Evolutionary conservation across 1,139 yeast genomes (phyloP).

Genomic region (Magnusiomyces suaveolens): DNA sequence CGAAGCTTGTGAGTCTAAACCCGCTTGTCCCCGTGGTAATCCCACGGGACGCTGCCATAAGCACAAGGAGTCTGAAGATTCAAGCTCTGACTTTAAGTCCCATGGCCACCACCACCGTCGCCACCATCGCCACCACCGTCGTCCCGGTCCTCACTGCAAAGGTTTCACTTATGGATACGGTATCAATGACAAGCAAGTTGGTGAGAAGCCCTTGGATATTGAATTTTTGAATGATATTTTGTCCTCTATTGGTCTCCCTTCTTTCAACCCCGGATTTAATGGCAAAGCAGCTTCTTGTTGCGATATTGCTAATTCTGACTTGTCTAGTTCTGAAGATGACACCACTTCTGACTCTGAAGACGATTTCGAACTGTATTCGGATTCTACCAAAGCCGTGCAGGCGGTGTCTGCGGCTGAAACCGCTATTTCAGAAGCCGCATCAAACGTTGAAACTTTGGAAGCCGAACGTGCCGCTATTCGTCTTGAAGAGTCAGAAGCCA

Average conservation of each 20-base stretch:
- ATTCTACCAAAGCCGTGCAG: background rate
- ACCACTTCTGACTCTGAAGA: background rate
- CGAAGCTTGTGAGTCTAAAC: too few relatives aligned
- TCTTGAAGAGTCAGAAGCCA: background rate
- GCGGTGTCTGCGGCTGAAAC: background rate
- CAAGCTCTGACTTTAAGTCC: background rate
- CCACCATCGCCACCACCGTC: background rate
- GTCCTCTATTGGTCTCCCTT: background rate
- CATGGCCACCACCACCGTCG: background rate
- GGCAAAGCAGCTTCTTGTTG: too few relatives aligned
- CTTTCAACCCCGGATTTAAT: background rate
- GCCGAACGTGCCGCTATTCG: background rate
- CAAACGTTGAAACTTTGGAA: background rate
- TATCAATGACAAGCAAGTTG: too few relatives aligned
- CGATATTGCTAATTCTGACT: too few relatives aligned
- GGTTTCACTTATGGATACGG: too few relatives aligned
- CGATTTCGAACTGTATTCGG: background rate
- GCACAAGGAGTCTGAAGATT: background rate
- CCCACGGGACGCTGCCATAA: background rate
- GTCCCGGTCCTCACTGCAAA: background rate
- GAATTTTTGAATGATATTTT: background rate
- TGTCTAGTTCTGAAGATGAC: background rate
- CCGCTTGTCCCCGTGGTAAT: too few relatives aligned
- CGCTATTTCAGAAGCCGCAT: background rate
- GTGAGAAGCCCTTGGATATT: background rate